Evolutionary conservation across 176 grass and related monocot species (phyloP).

Genomic region (Avena atlantica): DNA sequence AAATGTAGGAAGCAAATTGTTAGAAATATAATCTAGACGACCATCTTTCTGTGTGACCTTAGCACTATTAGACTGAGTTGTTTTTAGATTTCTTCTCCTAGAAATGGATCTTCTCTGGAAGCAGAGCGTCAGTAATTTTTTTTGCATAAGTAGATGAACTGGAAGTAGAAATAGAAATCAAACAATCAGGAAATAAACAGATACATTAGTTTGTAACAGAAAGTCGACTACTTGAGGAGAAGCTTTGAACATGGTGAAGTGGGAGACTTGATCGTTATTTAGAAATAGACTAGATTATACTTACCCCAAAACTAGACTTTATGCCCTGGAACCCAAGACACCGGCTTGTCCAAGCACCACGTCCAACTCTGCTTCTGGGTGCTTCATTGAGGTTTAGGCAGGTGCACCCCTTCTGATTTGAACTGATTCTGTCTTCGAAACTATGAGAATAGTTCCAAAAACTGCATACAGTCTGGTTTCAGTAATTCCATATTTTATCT

Average conservation of each 20-base stretch:
- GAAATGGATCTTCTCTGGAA: neutral
- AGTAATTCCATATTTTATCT: neutral
- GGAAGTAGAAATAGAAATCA: neutral
- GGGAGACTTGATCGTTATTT: neutral
- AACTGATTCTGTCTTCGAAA: neutral
- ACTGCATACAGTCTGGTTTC: neutral
- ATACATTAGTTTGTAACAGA: neutral
- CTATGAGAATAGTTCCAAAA: neutral
- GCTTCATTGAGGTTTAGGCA: neutral
- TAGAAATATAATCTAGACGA: neutral
- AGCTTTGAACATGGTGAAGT: neutral
- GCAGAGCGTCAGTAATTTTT: neutral
- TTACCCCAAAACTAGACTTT: neutral
- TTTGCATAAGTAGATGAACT: neutral
- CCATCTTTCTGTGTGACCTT: neutral
- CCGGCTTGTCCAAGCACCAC: neutral
- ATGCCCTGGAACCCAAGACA: neutral
- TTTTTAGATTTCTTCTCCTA: neutral
- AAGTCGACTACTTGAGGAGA: neutral
- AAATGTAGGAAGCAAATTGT: neutral
- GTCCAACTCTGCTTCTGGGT: neutral
- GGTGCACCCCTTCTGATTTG: neutral
- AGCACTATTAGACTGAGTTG: neutral
- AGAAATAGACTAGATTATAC: conserved; percentile 1
- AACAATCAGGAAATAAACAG: neutral